Evolutionary conservation across 768 basidiomycete species (phyloP).

Genomic region (Termitomyces sp.): DNA sequence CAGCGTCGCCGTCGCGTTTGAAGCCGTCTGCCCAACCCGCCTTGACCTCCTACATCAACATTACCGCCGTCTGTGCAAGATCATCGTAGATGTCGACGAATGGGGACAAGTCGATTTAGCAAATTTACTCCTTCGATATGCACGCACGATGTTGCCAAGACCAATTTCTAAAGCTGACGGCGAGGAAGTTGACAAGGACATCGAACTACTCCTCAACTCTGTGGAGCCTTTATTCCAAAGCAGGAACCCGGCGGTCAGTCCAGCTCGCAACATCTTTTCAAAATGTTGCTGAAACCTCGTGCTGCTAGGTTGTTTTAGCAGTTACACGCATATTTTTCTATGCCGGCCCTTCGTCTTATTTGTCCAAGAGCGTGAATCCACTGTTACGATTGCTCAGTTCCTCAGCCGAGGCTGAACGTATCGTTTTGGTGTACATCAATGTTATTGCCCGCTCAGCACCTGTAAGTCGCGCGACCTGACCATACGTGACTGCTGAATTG

Average conservation of each 20-base stretch:
- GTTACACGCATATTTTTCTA: constrained; percentile 76
- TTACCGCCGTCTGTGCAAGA: constrained; percentile 78
- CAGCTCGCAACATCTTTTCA: neutral
- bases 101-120: constrained; percentile 91
- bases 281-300: neutral
- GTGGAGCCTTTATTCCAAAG: constrained; percentile 81
- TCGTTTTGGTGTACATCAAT: constrained; percentile 70
- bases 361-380: constrained; percentile 62
- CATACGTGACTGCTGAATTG: constrained; percentile 3
- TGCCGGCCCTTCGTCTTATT: constrained; percentile 55
- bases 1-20: constrained; percentile 81
- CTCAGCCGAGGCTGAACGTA: constrained; percentile 72
- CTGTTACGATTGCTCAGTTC: constrained; percentile 69
- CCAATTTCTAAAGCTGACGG: constrained; percentile 40
- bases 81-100: constrained; percentile 91
- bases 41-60: constrained; percentile 88
- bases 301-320: constrained; percentile 72
- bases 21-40: constrained; percentile 81
- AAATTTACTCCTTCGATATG: constrained; percentile 79
- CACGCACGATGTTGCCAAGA: constrained; percentile 75
- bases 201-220: constrained; percentile 69
- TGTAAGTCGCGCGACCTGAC: constrained; percentile 41
- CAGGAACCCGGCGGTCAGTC: constrained; percentile 79
- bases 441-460: constrained; percentile 64
- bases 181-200: constrained; percentile 74